Base-by-base conservation (phyloP, 164 flowering plant species). In the Hamamelis virginiana region DNA sequence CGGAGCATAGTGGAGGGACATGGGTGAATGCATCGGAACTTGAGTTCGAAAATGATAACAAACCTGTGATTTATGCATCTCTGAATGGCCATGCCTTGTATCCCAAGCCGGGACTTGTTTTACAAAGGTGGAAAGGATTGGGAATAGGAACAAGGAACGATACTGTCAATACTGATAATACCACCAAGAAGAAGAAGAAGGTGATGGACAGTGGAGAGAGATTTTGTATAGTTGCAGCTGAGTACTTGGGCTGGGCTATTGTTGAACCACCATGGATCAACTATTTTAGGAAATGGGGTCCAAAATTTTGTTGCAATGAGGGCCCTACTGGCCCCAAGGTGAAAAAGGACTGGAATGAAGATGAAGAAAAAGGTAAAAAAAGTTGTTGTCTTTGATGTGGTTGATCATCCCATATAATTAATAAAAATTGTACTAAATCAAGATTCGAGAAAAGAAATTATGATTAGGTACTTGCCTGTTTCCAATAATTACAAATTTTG, bases 271-370 rank as follows among this genome's bases (percentile, higher is more conserved):
- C 85, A 5, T 87, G 91, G 91, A 21, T 87, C 47, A 81, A 81
- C 56, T 87, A 78, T 59, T 12, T 21, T 3, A 70, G 91, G 52
- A 33, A 81, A 66, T 87, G 87, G 87, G 89, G 87, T 15, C 87
- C 89, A 1, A 82, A 72, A 58, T 73, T 75, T 45, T 55, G 26
- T 4, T 77, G 77, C 65, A 65, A 78, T 33, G 83, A 84, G 27
- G 92, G 92, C 18, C 88, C 90, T 15, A 79, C 83, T 8, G 92
- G 92, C 0, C 92, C 92, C 28, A 88, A 88, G 62, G 12, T 76
- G 67, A 88, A 88, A 62, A 46, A 13, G 4, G 80, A 51, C 64
- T 88, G 92, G 92, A 19, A 26, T 46, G 85, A 87, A 14, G 90
- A 86, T 69, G 90, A 86, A n/a, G n/a, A n/a, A n/a, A n/a, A n/a